phyloP scores from a whole-genome alignment of 371 early-diverging fungal genomes.

The Mortierella sp. region DNA sequence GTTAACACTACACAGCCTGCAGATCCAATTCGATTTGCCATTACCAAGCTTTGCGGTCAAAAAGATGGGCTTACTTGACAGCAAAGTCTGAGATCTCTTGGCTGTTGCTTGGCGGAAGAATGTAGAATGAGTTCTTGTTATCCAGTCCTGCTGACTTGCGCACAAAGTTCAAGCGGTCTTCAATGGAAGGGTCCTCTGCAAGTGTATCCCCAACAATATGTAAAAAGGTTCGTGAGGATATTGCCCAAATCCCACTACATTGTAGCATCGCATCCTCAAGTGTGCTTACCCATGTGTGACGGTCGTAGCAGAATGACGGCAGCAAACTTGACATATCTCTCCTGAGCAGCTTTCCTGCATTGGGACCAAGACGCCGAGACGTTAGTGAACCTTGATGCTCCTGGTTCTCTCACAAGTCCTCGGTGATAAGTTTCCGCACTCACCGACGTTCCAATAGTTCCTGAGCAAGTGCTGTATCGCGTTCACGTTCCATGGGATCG shows the following conservation, averaged over 20 bases:
- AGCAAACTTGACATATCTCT: constrained; percentile 78
- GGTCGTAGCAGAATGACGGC: constrained; percentile 72
- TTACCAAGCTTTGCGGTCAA: too few species aligned
- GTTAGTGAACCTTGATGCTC: not conserved
- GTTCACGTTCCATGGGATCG: constrained; percentile 68
- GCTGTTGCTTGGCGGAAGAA: constrained; percentile 60
- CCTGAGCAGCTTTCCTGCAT: constrained; percentile 70
- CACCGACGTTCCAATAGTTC: constrained; percentile 75
- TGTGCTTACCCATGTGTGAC: constrained; percentile 60
- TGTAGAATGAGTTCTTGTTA: constrained; percentile 69
- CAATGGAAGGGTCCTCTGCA: constrained; percentile 71
- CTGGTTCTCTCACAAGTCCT: not conserved
- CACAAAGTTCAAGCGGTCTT: constrained; percentile 71
- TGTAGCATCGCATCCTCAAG: not conserved
- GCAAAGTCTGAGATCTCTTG: constrained; percentile 74
- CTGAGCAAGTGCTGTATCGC: constrained; percentile 65
- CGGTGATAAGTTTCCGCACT: not conserved
- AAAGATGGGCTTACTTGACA: constrained; percentile 69
- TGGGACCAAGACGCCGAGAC: not conserved
- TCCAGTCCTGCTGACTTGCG: constrained; percentile 76
- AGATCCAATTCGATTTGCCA: too few species aligned
- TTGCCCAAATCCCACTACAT: too few species aligned
- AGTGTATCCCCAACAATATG: too few species aligned
- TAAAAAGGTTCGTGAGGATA: too few species aligned
- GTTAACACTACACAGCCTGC: not conserved